A percentile compares a stretch with the other conserved stretches of the same genome.
Evolutionary conservation across 2,329 filamentous ascomycete genomes (phyloP).

Genomic region (Hypoxylon sp.): DNA sequence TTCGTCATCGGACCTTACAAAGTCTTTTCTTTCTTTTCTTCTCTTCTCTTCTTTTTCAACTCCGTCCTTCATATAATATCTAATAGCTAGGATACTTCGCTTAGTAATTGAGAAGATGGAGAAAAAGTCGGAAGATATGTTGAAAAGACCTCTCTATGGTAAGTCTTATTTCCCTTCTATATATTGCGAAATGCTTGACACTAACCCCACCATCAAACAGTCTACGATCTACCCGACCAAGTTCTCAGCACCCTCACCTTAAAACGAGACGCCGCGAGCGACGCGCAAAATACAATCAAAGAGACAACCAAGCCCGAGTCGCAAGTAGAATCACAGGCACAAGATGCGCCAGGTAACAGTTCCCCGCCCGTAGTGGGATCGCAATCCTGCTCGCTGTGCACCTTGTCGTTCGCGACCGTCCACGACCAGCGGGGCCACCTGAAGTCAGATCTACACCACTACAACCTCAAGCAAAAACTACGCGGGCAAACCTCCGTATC

Average conservation of each 20-base stretch:
- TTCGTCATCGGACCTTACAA: conserved; percentile 26
- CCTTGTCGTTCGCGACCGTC: conserved; percentile 75
- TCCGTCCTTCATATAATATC: background rate
- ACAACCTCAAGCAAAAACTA: conserved; percentile 93
- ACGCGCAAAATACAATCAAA: conserved; percentile 48
- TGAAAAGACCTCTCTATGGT: conserved; percentile 66
- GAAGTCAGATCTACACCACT: conserved; percentile 90
- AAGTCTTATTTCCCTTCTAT: conserved; percentile 20
- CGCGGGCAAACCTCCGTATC: conserved; percentile 77
- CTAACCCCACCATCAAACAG: conserved; percentile 57
- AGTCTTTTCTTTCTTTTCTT: too few species aligned
- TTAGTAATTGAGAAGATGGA: conserved; percentile 51
- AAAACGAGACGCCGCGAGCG: conserved; percentile 59
- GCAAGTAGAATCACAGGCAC: conserved; percentile 42
- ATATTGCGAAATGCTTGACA: conserved; percentile 20
- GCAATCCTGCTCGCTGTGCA: conserved; percentile 85
- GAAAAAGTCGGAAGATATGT: conserved; percentile 59
- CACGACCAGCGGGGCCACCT: conserved; percentile 87
- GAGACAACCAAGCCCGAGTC: conserved; percentile 25
- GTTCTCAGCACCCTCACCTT: conserved; percentile 75
- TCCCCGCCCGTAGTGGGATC: conserved; percentile 65
- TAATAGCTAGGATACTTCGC: background rate
- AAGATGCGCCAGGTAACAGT: conserved; percentile 33
- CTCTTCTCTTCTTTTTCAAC: conserved; percentile 5
- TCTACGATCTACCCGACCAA: conserved; percentile 84